A percentile compares a stretch with the other conserved stretches of the same genome.
phyloP scores from a whole-genome alignment of 164 flowering plant genomes.

The Nymphaea thermarum region DNA sequence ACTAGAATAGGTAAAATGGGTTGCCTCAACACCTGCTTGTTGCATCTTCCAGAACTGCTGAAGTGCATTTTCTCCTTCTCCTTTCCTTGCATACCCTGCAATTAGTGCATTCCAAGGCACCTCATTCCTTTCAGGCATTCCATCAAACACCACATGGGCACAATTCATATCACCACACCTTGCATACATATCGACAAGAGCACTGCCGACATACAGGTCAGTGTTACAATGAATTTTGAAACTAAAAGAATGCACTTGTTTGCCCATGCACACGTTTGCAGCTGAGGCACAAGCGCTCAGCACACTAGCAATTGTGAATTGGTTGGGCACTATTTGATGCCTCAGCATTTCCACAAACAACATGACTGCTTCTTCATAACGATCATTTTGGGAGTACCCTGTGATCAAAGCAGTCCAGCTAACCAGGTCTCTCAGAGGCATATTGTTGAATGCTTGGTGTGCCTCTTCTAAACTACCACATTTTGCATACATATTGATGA shows the following conservation, averaged over 20 bases:
- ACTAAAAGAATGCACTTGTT: conserved; percentile 41
- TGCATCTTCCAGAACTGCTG: conserved; percentile 37
- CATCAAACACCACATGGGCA: conserved; percentile 32
- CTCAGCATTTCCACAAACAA: conserved; percentile 41
- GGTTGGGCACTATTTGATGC: conserved; percentile 38
- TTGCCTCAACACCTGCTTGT: conserved; percentile 29
- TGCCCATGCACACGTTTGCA: conserved; percentile 18
- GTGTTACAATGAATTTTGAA: conserved; percentile 32
- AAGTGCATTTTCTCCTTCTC: conserved; percentile 38
- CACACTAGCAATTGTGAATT: conserved; percentile 51
- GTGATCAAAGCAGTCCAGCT: conserved; percentile 53
- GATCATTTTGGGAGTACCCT: conserved; percentile 45
- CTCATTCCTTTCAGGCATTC: conserved; percentile 35
- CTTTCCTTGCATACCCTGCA: conserved; percentile 58
- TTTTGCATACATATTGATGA: conserved; percentile 53
- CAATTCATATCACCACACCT: conserved; percentile 38
- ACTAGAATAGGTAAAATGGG: conserved; percentile 53
- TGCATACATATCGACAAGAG: conserved; percentile 60
- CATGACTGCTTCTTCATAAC: conserved; percentile 27
- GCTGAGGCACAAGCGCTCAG: conserved; percentile 38
- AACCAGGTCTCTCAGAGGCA: conserved; percentile 39
- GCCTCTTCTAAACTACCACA: conserved; percentile 43
- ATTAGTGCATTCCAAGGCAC: conserved; percentile 80
- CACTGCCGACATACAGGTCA: conserved; percentile 46
- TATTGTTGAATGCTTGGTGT: conserved; percentile 36